Conservation (phyloP, 2,329 filamentous ascomycete genomes). For the Fusarium sacchari region DNA sequence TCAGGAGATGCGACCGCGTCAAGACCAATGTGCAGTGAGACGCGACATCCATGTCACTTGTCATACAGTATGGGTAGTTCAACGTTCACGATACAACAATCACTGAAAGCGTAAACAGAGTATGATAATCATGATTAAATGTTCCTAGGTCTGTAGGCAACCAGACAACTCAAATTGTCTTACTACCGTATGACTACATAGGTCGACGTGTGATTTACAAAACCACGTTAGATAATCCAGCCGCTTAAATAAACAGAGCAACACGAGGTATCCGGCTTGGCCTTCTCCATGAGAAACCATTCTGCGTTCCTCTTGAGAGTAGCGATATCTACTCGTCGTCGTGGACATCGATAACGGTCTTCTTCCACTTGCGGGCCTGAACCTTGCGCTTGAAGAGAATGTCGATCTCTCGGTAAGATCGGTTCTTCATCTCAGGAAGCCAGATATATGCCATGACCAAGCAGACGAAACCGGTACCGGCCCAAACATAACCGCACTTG, state of each 20-base stretch:
- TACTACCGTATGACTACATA: not conserved
- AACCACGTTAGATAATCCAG: not conserved
- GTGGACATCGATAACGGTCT: slow-evolving; percentile 65
- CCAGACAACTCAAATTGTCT: not conserved
- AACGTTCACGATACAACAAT: not conserved
- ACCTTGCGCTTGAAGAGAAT: slow-evolving; percentile 66
- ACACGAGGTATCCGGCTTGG: not conserved
- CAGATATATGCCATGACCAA: slow-evolving; percentile 58
- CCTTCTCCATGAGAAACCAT: not conserved
- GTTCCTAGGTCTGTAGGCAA: not conserved
- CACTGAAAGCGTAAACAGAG: accelerated
- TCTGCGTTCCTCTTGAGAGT: not conserved
- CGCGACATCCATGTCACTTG: not conserved
- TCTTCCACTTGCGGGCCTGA: slow-evolving; percentile 64
- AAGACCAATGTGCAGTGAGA: not conserved
- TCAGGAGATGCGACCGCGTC: not conserved
- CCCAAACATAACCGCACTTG: slow-evolving; percentile 70
- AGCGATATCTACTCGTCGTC: slow-evolving; percentile 66
- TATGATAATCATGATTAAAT: not conserved
- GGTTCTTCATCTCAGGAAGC: slow-evolving; percentile 66
- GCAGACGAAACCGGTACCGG: slow-evolving; percentile 65
- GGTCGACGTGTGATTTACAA: not conserved
- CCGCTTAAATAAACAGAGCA: slow-evolving; percentile 9
- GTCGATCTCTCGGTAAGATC: slow-evolving; percentile 70
- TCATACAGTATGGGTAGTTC: accelerated